Evolutionary conservation across 331 rosid species (phyloP).

Genomic region (Acacia concinna): DNA sequence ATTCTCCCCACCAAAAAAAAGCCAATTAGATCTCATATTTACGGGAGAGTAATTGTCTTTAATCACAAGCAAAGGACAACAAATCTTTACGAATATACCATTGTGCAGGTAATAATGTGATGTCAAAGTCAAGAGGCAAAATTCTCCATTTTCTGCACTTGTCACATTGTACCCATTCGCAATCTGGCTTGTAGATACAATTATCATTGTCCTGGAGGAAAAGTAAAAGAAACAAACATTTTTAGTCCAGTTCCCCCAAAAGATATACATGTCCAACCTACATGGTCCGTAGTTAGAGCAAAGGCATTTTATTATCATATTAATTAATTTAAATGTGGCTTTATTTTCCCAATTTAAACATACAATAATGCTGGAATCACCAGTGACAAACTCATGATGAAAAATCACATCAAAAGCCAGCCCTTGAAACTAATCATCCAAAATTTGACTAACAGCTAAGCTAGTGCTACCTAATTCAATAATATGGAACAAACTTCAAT

Average conservation of each 20-base stretch:
- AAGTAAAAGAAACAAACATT: not conserved
- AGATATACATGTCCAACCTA: not conserved
- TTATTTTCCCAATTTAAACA: constrained; percentile 6
- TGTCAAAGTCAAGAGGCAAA: constrained; percentile 37
- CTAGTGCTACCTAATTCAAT: constrained; percentile 4
- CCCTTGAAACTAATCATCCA: not conserved
- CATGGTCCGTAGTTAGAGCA: not conserved
- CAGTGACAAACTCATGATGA: not conserved
- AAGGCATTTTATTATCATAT: not conserved
- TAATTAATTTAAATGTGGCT: not conserved
- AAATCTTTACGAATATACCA: constrained; percentile 43
- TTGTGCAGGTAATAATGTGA: constrained; percentile 33
- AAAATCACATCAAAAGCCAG: constrained; percentile 7
- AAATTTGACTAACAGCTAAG: constrained; percentile 6
- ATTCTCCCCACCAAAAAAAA: too few species aligned
- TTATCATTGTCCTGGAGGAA: constrained; percentile 32
- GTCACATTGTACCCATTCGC: constrained; percentile 66
- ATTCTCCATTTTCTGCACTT: constrained; percentile 69
- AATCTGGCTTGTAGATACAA: constrained; percentile 50
- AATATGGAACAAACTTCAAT: not conserved
- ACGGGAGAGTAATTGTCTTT: too few species aligned
- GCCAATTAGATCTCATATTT: too few species aligned
- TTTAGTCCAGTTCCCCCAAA: not conserved
- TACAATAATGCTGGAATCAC: not conserved
- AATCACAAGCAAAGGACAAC: not conserved